Evolutionary conservation across 257 asterid species (phyloP), one percentile per base, ranked within the genome.

Genomic region (Jasminum sambac): DNA sequence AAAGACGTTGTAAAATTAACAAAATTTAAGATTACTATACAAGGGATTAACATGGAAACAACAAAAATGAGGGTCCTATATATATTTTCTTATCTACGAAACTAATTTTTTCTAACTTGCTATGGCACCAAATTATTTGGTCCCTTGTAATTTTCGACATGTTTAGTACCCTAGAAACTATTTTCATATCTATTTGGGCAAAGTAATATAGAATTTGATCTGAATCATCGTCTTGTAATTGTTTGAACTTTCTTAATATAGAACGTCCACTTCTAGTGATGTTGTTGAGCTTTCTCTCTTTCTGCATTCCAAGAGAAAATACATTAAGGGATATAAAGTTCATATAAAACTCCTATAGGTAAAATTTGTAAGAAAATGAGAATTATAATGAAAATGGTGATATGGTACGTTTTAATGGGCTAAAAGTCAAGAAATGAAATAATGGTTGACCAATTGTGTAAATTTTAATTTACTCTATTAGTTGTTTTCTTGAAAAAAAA

Each of bases 201-300:
- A 91, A 92, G 52, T 87, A 91, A 70, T 72, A 80, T 1, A 89
- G 88, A 60, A 83, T 93, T 74, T 85, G 92, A 72, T 88, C 93
- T 23, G 86, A 70, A 64, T 84, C 92, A 2, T 87, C 62, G 3
- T 21, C 85, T 2, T 73, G 74, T 68, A 76, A 25, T 41, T 75
- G 66, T 70, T 83, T 69, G 36, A 91, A 80, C 77, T 74, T 88
- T 82, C 84, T 80, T 61, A 95, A 11, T 0, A 95, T 83, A 82
- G 95, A 88, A 43, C 81, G 88, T 48, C 81, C 96, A 36, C 97
- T 81, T 80, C 91, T 88, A 75, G 87, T 40, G 0, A 82, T 6
- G 12, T 88, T 94, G 82, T 81, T 87, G 37, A 95, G 83, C 84
- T 82, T 95, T 84, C 79, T 89, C 79, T 88, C 96, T 79, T 88